Base-by-base conservation (phyloP, 1,139 yeast genomes). In the Protomyces inouyei region DNA sequence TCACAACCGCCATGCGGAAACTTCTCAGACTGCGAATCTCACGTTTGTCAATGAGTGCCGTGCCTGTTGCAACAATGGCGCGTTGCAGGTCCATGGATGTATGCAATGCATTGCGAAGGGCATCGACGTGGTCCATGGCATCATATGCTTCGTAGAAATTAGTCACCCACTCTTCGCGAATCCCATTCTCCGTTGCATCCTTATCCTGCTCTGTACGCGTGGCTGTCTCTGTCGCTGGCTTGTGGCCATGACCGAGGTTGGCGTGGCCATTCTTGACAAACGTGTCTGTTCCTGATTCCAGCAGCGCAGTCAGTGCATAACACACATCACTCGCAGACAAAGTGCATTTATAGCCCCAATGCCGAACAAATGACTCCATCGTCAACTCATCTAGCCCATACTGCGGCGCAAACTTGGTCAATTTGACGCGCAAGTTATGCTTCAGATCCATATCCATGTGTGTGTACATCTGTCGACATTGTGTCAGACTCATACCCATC, bases 91-190 rank as follows among this genome's bases (percentile, higher is more conserved):
- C 74, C 73, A 90, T 90, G 6, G 98, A 98, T 69, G 85, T 84
- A 55, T 83, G 85, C 36, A 92, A 78, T 0, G 98, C 98, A 63
- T 82, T 82, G 48, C 80, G 74, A 36, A 93, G 78, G 6, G 85
- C 74, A 48, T 86, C 88, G 65, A 85, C 80, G 43, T 83, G 83
- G 73, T 85, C 85, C 60, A 92, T 78, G 0, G 98, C 90, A 76
- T 93, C 98, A 95, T 96, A 95, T 14, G 96, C 88, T 38, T 85
- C 81, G 98, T 98, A 93, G 74, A 95, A 95, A 73, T 92, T 91
- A 63, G 83, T 82, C 2, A 92, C 85, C 95, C 97, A 93, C 57
- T 85, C 82, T 70, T 87, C 92, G 2, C 63, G 56, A 14, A 59
- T 59, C 43, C 25, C 52, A n/a, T 71, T 85, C 78, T 64, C 77